phyloP scores from a whole-genome alignment of 306 rosid genomes.

The Begonia peltatifolia region DNA sequence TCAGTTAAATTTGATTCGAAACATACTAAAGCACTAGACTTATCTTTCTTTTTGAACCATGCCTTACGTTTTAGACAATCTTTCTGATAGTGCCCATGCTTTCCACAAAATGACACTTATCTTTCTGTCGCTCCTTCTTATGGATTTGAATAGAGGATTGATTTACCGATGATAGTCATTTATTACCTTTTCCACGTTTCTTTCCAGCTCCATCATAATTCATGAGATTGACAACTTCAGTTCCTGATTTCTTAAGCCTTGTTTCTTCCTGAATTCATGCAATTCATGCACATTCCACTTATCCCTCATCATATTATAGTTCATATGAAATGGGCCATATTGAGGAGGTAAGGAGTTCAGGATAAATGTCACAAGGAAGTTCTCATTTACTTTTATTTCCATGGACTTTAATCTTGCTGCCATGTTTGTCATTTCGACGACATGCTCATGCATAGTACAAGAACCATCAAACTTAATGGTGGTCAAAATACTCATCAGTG shows the following conservation, averaged over 20 bases:
- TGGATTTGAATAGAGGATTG: background rate
- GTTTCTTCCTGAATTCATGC: background rate
- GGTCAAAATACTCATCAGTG: background rate
- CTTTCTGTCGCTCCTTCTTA: background rate
- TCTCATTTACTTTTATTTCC: background rate
- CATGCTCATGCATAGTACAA: too few relatives aligned
- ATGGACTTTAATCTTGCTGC: too few relatives aligned
- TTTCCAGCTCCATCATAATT: too few relatives aligned
- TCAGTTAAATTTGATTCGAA: too few relatives aligned
- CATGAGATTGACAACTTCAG: too few relatives aligned
- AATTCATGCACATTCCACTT: conserved; percentile 1
- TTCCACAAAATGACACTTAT: background rate
- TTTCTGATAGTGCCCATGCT: background rate
- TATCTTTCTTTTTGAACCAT: background rate
- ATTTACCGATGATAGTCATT: too few relatives aligned
- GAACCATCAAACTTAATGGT: too few relatives aligned
- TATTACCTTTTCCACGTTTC: too few relatives aligned
- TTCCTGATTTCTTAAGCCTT: too few relatives aligned
- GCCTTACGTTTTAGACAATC: too few relatives aligned
- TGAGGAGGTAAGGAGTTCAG: conserved; percentile 3
- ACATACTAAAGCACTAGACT: too few relatives aligned
- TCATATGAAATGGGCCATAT: conserved; percentile 3
- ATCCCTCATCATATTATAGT: background rate
- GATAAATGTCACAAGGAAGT: background rate
- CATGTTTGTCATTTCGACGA: too few relatives aligned